Conservation (phyloP, 768 basidiomycete genomes). For the Mycena leptocephala region DNA sequence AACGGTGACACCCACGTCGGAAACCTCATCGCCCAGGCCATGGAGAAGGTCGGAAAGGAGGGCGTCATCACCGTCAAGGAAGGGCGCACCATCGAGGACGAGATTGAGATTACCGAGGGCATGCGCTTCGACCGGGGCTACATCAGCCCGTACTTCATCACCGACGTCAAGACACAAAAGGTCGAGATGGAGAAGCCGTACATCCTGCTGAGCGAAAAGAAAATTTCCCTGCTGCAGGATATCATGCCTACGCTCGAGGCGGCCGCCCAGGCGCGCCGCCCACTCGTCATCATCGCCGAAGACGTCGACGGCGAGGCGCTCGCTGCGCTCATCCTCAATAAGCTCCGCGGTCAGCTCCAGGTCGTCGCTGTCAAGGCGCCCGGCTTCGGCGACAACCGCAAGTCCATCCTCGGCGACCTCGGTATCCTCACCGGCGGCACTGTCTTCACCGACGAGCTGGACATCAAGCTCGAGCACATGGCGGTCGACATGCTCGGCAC, state of each 20-base stretch:
- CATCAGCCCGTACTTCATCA: conserved; percentile 98
- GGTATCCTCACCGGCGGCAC: conserved; percentile 98
- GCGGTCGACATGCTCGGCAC: conserved; percentile 92
- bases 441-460: conserved; percentile 97
- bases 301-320: conserved; percentile 98
- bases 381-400: conserved; percentile 99
- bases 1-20: conserved; percentile 91
- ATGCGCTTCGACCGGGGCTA: conserved; percentile 99
- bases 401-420: conserved; percentile 96
- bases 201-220: conserved; percentile 97
- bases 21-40: conserved; percentile 96
- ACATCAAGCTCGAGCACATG: conserved; percentile 96
- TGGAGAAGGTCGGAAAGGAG: conserved; percentile 99
- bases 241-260: conserved; percentile 93
- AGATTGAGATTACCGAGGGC: conserved; percentile 99
- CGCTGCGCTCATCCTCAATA: conserved; percentile 98
- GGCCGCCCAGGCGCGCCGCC: conserved; percentile 87
- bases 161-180: conserved; percentile 96
- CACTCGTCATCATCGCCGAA: conserved; percentile 96
- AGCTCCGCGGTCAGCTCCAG: conserved; percentile 96
- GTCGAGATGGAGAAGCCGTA: conserved; percentile 98
- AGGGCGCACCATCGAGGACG: conserved; percentile 97
- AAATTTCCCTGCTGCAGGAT: conserved; percentile 95
- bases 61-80: conserved; percentile 99
- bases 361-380: conserved; percentile 97